Percentiles rank a stretch among this genome's conserved stretches.
These are phyloP conservation scores for Colletotrichum orbiculare DNA, from an alignment of 2,329 filamentous ascomycete genomes.

Conservation along the genomic window DNA sequence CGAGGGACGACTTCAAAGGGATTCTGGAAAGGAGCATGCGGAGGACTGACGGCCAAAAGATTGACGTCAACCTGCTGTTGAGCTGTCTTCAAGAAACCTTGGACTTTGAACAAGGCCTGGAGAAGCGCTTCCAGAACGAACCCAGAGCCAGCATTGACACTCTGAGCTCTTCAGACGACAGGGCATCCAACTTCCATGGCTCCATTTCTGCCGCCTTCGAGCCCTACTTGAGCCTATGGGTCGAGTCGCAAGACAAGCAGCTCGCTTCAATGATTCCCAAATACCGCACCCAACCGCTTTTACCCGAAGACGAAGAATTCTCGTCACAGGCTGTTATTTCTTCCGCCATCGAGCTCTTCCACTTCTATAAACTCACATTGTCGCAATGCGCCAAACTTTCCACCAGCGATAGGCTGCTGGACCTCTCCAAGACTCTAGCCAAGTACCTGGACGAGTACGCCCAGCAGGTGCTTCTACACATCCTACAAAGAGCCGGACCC, in stretches of 20 bases:
- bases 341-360: conserved; percentile 96
- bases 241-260: conserved; percentile 94
- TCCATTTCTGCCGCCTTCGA: conserved; percentile 97
- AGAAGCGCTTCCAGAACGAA: conserved; percentile 81
- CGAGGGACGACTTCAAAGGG: conserved; percentile 92
- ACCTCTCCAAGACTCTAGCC: conserved; percentile 85
- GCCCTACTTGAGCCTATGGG: conserved; percentile 96
- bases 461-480: conserved; percentile 86
- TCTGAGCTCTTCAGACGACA: conserved; percentile 81
- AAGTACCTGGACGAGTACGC: conserved; percentile 97
- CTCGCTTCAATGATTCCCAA: conserved; percentile 85
- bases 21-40: conserved; percentile 91
- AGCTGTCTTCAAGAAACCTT: conserved; percentile 94
- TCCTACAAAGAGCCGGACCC: conserved; percentile 68
- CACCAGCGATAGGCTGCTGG: conserved; percentile 85
- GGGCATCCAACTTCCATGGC: conserved; percentile 82
- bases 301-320: conserved; percentile 90
- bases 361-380: conserved; percentile 93
- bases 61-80: conserved; percentile 90
- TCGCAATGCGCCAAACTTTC: conserved; percentile 97
- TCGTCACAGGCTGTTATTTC: conserved; percentile 88
- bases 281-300: conserved; percentile 84
- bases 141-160: conserved; percentile 90
- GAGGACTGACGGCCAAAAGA: conserved; percentile 77
- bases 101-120: conserved; percentile 93